Evolutionary conservation across 352 stramenopile species (phyloP).

Genomic region (Phytopythium mirpurense): DNA sequence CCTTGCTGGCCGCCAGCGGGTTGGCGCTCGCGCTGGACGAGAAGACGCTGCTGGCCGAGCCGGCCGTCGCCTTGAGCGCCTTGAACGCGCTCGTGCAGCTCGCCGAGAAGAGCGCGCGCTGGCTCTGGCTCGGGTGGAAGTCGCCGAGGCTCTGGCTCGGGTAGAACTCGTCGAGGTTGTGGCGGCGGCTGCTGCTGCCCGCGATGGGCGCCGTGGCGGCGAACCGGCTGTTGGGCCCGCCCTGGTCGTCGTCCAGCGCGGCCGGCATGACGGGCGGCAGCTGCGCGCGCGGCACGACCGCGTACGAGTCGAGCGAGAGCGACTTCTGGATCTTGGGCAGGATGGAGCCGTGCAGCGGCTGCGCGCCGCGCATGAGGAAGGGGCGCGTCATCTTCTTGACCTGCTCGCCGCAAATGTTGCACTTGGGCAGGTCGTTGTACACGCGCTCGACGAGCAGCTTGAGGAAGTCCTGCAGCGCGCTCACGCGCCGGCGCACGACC

Average conservation of each 20-base stretch:
- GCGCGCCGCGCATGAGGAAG: constrained; percentile 72
- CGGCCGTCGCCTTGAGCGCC: constrained; percentile 2
- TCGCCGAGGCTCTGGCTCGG: not conserved
- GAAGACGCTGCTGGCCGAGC: constrained; percentile 7
- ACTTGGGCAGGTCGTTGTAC: constrained; percentile 77
- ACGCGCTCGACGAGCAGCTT: constrained; percentile 61
- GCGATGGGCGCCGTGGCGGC: constrained; percentile 1
- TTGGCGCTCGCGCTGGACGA: constrained; percentile 9
- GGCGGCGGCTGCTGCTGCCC: not conserved
- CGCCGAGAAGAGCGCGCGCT: constrained; percentile 7
- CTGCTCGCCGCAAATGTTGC: constrained; percentile 56
- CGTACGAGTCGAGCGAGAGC: constrained; percentile 63
- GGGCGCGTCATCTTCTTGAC: constrained; percentile 67
- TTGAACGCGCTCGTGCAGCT: constrained; percentile 6
- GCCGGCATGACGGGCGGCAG: constrained; percentile 12
- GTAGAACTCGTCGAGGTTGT: constrained; percentile 4
- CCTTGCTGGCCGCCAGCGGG: constrained; percentile 19
- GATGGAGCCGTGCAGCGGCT: constrained; percentile 68
- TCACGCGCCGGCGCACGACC: constrained; percentile 62
- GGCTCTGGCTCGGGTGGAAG: not conserved
- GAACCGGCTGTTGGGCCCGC: not conserved
- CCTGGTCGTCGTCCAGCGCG: not conserved
- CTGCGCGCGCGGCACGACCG: constrained; percentile 36
- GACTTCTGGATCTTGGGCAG: constrained; percentile 69
- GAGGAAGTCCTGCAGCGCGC: constrained; percentile 64